phyloP scores from a whole-genome alignment of 129 eudicot genomes.

The Helichrysum umbraculigerum region DNA sequence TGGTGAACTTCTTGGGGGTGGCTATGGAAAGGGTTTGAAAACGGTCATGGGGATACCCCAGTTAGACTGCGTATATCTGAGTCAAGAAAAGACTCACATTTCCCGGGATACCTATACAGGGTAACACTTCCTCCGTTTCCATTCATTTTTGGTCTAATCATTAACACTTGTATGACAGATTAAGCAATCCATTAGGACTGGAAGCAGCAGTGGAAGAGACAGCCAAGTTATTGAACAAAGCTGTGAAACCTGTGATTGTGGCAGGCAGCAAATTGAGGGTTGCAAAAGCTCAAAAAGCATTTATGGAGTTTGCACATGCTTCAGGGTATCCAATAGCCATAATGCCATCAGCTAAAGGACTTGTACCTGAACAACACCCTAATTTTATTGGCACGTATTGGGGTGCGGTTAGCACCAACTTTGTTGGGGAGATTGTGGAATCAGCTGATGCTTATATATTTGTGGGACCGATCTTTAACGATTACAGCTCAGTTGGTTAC shows the following conservation, averaged over 20 bases:
- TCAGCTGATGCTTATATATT: slow-evolving; percentile 84
- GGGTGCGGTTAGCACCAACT: slow-evolving; percentile 83
- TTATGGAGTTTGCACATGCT: slow-evolving; percentile 66
- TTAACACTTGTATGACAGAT: slow-evolving; percentile 28
- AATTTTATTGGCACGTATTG: slow-evolving; percentile 84
- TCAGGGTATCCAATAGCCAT: slow-evolving; percentile 81
- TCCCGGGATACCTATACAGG: no score
- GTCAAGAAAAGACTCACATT: no score
- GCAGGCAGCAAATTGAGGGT: slow-evolving; percentile 73
- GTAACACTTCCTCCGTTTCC: no score
- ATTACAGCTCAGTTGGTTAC: slow-evolving; percentile 92
- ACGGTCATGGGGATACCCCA: no score
- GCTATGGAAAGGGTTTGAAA: no score
- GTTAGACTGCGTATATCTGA: no score
- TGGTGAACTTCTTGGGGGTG: no score
- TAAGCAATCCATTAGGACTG: slow-evolving; percentile 67
- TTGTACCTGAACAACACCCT: slow-evolving; percentile 77
- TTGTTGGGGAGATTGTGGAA: slow-evolving; percentile 81
- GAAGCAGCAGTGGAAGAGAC: slow-evolving; percentile 91
- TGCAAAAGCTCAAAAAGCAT: slow-evolving; percentile 65
- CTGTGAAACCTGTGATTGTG: slow-evolving; percentile 81
- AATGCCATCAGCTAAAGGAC: slow-evolving; percentile 87
- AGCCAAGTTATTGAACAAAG: slow-evolving; percentile 68
- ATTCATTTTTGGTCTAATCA: background rate
- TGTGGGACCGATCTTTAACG: slow-evolving; percentile 87